Percentiles rank a stretch among this genome's conserved stretches.
phyloP scores from a whole-genome alignment of 2,329 filamentous ascomycete species.

The Phoma sp. region DNA sequence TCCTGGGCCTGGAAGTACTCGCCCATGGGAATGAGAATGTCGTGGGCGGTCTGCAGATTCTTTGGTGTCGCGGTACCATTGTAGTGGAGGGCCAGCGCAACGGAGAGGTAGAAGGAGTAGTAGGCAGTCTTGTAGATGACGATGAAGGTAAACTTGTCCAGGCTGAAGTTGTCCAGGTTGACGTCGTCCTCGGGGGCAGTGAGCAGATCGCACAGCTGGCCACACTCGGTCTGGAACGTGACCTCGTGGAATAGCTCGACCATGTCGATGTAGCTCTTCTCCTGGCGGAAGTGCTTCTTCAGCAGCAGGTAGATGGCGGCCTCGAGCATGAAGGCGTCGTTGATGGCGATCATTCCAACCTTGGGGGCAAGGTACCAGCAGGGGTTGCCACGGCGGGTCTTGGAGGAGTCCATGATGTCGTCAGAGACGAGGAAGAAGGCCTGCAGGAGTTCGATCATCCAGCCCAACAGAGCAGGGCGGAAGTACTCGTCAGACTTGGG shows the following conservation, averaged over 20 bases:
- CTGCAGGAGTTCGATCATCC: slow-evolving; percentile 97
- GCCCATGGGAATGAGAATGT: slow-evolving; percentile 94
- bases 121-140: slow-evolving; percentile 99
- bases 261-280: slow-evolving; percentile 88
- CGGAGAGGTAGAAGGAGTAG: slow-evolving; percentile 98
- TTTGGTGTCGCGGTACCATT: slow-evolving; percentile 82
- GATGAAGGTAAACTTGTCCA: slow-evolving; percentile 96
- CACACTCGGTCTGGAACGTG: slow-evolving; percentile 92
- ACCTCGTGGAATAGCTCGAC: slow-evolving; percentile 96
- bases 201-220: slow-evolving; percentile 91
- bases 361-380: slow-evolving; percentile 94
- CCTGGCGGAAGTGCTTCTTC: slow-evolving; percentile 89
- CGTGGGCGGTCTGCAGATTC: slow-evolving; percentile 87
- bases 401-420: slow-evolving; percentile 97
- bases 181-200: slow-evolving; percentile 94
- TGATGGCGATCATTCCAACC: slow-evolving; percentile 96
- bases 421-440: slow-evolving; percentile 98
- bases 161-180: slow-evolving; percentile 91
- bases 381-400: slow-evolving; percentile 90
- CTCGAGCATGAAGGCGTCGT: slow-evolving; percentile 97
- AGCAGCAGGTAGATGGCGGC: slow-evolving; percentile 86
- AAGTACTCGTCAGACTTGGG: slow-evolving; percentile 79
- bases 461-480: slow-evolving; percentile 84
- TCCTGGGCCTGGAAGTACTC: slow-evolving; percentile 99
- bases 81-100: slow-evolving; percentile 87